A percentile compares a stretch with the other conserved stretches of the same genome.
These are phyloP conservation scores for Termitomyces sp. DNA, from an alignment of 768 basidiomycete species.

Conservation along the genomic window DNA sequence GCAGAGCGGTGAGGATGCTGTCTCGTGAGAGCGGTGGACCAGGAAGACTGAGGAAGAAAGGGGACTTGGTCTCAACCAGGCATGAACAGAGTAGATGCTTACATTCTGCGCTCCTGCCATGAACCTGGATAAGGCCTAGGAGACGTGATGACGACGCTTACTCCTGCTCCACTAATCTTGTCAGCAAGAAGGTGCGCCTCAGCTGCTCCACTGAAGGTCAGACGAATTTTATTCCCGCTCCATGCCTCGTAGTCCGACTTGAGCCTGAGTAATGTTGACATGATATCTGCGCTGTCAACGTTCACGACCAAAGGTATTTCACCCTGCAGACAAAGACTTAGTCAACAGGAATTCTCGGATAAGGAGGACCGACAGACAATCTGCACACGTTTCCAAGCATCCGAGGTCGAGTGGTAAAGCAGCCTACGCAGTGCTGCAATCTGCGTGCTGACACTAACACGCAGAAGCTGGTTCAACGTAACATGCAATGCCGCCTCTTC, in stretches of 20 bases:
- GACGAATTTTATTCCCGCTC: conserved; percentile 23
- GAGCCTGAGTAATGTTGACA: conserved; percentile 60
- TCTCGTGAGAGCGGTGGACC: conserved; percentile 64
- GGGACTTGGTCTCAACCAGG: neutral
- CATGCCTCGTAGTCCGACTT: conserved; percentile 44
- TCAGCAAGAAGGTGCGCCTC: conserved; percentile 62
- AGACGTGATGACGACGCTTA: conserved; percentile 68
- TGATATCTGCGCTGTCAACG: conserved; percentile 69
- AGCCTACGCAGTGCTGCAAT: conserved; percentile 48
- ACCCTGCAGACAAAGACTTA: conserved; percentile 32
- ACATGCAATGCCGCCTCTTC: conserved; percentile 64
- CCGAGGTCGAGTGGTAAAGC: conserved; percentile 27
- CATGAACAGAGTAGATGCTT: conserved; percentile 14
- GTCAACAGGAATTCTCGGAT: conserved; percentile 5
- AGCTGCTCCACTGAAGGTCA: conserved; percentile 53
- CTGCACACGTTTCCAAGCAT: conserved; percentile 30
- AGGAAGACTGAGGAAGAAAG: conserved; percentile 36
- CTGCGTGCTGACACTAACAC: conserved; percentile 55
- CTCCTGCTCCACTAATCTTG: conserved; percentile 51
- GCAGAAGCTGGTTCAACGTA: conserved; percentile 27
- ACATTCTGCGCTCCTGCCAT: conserved; percentile 69
- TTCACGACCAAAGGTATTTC: conserved; percentile 57
- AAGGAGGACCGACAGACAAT: conserved; percentile 26
- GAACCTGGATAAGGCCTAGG: conserved; percentile 53
- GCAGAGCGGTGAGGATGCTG: conserved; percentile 46